Conservation (phyloP, 805 yeast genomes). For the Candida odintsovae region DNA sequence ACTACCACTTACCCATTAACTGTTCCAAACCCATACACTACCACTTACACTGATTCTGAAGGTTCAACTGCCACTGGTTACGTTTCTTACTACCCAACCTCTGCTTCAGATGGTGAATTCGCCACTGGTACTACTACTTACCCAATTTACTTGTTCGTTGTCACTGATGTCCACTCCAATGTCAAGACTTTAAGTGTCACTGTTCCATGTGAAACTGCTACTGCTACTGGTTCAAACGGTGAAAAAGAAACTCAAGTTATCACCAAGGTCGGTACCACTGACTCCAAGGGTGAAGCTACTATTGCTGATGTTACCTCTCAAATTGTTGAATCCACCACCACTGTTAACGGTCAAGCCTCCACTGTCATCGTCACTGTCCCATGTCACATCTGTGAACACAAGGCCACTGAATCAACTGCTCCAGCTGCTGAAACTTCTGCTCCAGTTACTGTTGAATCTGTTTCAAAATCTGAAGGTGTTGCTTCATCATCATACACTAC, state of each 20-base stretch:
- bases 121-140: slow-evolving; percentile 11
- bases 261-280: slow-evolving; percentile 2
- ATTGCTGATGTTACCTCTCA: neutral
- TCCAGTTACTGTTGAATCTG: neutral
- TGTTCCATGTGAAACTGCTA: slow-evolving; percentile 2
- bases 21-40: slow-evolving; percentile 9
- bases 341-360: neutral
- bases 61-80: slow-evolving; percentile 9
- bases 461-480: neutral
- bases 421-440: neutral
- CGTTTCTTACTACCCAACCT: slow-evolving; percentile 7
- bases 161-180: slow-evolving; percentile 1
- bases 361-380: slow-evolving; percentile 5
- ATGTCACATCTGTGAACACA: neutral
- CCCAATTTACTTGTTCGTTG: neutral
- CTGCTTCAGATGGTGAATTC: neutral
- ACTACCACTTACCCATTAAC: slow-evolving; percentile 1
- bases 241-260: slow-evolving; percentile 1
- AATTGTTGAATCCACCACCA: slow-evolving; percentile 2
- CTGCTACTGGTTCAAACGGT: neutral
- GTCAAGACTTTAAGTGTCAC: slow-evolving; percentile 4
- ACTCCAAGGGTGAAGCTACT: neutral
- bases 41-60: neutral
- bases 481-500: neutral
- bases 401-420: neutral